phyloP scores from a whole-genome alignment of 176 grass and related monocot species.

The Bolboschoenus planiculmis region DNA sequence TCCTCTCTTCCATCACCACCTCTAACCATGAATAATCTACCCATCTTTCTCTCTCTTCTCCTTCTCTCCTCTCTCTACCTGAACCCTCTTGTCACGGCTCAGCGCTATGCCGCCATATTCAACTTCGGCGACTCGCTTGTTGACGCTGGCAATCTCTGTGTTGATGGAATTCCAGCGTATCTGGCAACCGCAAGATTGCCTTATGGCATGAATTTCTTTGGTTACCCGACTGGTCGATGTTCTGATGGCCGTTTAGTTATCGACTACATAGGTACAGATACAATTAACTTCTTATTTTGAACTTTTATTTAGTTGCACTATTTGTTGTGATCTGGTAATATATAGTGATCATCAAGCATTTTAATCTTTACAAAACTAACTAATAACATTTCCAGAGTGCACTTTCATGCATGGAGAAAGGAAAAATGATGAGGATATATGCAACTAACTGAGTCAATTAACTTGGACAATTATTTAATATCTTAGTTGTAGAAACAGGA shows the following conservation, averaged over 20 bases:
- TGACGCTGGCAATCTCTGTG: constrained; percentile 68
- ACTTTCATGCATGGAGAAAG: background rate
- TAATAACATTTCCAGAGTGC: background rate
- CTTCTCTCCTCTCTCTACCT: constrained; percentile 17
- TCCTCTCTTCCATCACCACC: background rate
- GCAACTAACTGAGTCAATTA: no score
- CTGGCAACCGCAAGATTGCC: constrained; percentile 56
- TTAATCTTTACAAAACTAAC: background rate
- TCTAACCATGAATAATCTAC: constrained; percentile 2
- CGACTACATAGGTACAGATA: constrained; percentile 67
- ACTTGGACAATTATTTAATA: background rate
- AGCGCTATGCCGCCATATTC: constrained; percentile 72
- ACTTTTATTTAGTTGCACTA: background rate
- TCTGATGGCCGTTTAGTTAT: constrained; percentile 72
- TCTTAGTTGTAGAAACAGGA: background rate
- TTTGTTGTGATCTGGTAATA: background rate
- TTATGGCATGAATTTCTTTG: constrained; percentile 76
- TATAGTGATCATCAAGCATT: background rate
- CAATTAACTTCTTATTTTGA: no score
- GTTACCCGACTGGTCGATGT: constrained; percentile 71
- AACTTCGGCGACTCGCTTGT: constrained; percentile 81
- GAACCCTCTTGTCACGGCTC: constrained; percentile 1
- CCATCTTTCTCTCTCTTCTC: background rate
- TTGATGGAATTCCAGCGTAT: constrained; percentile 63
- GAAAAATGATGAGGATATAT: background rate